Conservation (phyloP, 495 filamentous ascomycete genomes). For the Penicillium desertorum region DNA sequence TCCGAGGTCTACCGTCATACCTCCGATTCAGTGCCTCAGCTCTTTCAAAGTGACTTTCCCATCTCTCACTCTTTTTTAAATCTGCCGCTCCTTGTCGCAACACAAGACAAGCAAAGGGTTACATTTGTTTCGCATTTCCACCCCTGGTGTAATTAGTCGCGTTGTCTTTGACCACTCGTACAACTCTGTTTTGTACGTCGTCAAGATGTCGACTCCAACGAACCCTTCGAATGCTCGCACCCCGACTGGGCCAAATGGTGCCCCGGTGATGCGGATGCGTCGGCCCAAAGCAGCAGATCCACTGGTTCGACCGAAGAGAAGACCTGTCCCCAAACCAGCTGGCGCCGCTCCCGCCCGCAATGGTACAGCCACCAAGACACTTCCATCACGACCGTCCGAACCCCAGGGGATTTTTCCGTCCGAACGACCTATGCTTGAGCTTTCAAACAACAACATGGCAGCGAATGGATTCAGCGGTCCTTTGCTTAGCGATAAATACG, state of each 20-base stretch:
- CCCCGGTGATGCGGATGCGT: constrained; percentile 42
- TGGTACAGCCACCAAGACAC: constrained; percentile 24
- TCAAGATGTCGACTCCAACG: constrained; percentile 40
- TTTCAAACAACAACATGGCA: constrained; percentile 39
- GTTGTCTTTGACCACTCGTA: neutral
- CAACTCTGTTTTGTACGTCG: neutral
- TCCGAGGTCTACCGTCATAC: constrained; percentile 5
- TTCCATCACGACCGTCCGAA: constrained; percentile 28
- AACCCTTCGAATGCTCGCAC: constrained; percentile 34
- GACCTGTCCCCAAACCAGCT: constrained; percentile 31
- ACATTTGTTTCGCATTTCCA: neutral
- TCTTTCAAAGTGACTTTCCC: neutral
- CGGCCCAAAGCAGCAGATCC: constrained; percentile 62
- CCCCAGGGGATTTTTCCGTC: constrained; percentile 10
- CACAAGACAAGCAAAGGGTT: neutral
- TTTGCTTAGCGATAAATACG: constrained; percentile 48
- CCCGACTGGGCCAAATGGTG: constrained; percentile 36
- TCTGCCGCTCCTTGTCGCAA: neutral
- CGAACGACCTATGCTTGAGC: constrained; percentile 18
- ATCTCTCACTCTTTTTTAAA: neutral
- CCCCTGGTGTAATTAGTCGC: too few relatives aligned
- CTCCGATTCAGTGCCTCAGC: neutral
- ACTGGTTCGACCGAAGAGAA: constrained; percentile 63
- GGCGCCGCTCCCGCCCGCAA: constrained; percentile 20
- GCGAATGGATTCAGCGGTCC: constrained; percentile 62